These are phyloP conservation scores for Aspergillus ruber DNA, from an alignment of 2,329 filamentous ascomycete species.

Conservation along the genomic window DNA sequence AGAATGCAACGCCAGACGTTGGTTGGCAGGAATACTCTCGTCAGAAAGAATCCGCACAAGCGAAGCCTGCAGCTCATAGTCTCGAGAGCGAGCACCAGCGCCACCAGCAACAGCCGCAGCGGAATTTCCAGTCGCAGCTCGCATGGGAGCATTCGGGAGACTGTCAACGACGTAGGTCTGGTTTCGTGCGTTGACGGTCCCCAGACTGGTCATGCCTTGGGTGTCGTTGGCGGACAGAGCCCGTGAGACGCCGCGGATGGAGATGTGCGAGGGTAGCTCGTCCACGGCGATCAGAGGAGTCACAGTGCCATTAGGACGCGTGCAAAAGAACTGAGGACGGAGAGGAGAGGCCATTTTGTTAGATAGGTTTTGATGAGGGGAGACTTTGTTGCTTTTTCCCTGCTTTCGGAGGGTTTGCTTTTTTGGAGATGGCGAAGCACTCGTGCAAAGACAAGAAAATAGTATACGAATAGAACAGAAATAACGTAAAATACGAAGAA, in stretches of 20 bases:
- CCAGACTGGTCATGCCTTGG: slow-evolving; percentile 39
- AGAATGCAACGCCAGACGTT: slow-evolving; percentile 16
- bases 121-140: neutral
- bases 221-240: slow-evolving; percentile 31
- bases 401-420: neutral
- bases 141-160: neutral
- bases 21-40: slow-evolving; percentile 10
- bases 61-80: slow-evolving; percentile 13
- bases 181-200: slow-evolving; percentile 24
- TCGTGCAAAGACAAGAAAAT: neutral
- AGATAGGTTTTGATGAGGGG: neutral
- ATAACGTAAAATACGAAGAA: neutral
- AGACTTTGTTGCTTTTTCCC: neutral
- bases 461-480: neutral
- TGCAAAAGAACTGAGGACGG: slow-evolving; percentile 37
- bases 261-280: slow-evolving; percentile 35
- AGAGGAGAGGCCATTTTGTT: slow-evolving; percentile 18
- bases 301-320: slow-evolving; percentile 35
- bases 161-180: slow-evolving; percentile 32
- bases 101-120: neutral
- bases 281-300: slow-evolving; percentile 41
- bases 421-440: neutral
- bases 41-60: slow-evolving; percentile 17
- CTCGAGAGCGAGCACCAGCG: slow-evolving; percentile 7
- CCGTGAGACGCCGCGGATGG: slow-evolving; percentile 33